Evolutionary conservation across 164 flowering plant species (phyloP).

Genomic region (Chloranthus sessilifolius): DNA sequence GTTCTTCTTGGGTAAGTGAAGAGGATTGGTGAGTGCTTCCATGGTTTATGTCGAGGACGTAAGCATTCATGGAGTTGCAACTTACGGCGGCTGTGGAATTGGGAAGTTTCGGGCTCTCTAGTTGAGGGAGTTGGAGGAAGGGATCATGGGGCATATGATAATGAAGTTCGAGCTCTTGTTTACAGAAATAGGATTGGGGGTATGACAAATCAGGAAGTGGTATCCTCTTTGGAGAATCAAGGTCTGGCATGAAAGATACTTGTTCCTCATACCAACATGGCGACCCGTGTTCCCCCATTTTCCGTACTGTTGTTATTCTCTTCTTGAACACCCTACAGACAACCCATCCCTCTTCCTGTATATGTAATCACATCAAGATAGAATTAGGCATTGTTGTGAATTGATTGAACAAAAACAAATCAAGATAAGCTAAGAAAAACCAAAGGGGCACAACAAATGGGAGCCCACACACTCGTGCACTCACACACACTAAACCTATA

Average conservation of each 20-base stretch:
- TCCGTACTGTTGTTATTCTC: slow-evolving; percentile 45
- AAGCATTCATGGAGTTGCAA: slow-evolving; percentile 32
- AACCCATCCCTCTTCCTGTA: slow-evolving; percentile 94
- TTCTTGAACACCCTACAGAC: slow-evolving; percentile 96
- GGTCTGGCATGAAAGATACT: slow-evolving; percentile 70
- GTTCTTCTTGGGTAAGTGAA: slow-evolving; percentile 43
- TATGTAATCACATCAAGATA: slow-evolving; percentile 2
- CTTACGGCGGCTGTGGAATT: slow-evolving; percentile 29
- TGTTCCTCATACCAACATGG: slow-evolving; percentile 87
- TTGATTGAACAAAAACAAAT: no score
- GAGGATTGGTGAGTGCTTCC: slow-evolving; percentile 38
- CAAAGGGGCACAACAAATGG: no score
- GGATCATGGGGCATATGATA: slow-evolving; percentile 43
- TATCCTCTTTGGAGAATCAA: slow-evolving; percentile 50
- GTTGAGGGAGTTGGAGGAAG: slow-evolving; percentile 71
- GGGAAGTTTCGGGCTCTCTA: slow-evolving; percentile 72
- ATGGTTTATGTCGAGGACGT: slow-evolving; percentile 27
- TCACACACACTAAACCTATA: no score
- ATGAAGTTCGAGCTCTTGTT: slow-evolving; percentile 64
- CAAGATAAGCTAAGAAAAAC: no score
- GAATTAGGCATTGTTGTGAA: no score
- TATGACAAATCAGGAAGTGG: slow-evolving; percentile 27
- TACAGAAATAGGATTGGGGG: slow-evolving; percentile 45
- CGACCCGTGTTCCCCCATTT: slow-evolving; percentile 52
- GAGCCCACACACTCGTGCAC: no score